Base-by-base conservation (phyloP, 345 rosid species). In the Hibiscus trionum region DNA sequence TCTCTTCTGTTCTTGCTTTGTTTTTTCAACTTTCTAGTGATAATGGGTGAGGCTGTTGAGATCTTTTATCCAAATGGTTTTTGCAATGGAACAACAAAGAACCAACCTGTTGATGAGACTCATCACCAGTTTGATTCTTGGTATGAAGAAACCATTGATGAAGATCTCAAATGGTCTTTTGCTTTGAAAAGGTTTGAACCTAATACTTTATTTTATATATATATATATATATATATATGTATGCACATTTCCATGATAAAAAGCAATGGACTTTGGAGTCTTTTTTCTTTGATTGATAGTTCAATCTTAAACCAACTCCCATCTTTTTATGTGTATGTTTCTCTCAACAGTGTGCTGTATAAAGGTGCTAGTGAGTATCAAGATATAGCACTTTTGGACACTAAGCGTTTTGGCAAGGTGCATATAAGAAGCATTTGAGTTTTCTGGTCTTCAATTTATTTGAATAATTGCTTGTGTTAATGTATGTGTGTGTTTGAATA, bases 131-230 rank as follows among this genome's bases (percentile, higher is more conserved):
- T 69, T 1, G 78, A 85, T 56, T 69, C 77, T 58, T 94, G 98
- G 98, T 94, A 79, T 5, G 98, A 94, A 77, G 97, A 91, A 78
- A 75, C 82, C 76, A 84, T 94, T 31, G 95, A 91, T 70, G 93
- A 87, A 24, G 87, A 94, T 81, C 95, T 94, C 82, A 91, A 90
- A 69, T 94, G 98, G 98, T 91, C 95, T 16, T 94, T 91, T 77
- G 92, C 93, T 56, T 78, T 91, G 76, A 91, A 91, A 80, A 89
- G 98, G 98, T 93, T 37, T 46, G 47, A 59, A 2, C 69, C n/a
- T 2, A 14, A 61, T 29, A 66, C 10, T 56, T 57, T 14, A 6
- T 29, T 7, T 24, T 21, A n/a, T 63, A 35, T 8, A 5, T 3
- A 35, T 44, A 10, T 21, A 62, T 21, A 21, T 21, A 21, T 21